Conservation (phyloP, 495 filamentous ascomycete genomes). For the Aspergillus saccharolyticus region DNA sequence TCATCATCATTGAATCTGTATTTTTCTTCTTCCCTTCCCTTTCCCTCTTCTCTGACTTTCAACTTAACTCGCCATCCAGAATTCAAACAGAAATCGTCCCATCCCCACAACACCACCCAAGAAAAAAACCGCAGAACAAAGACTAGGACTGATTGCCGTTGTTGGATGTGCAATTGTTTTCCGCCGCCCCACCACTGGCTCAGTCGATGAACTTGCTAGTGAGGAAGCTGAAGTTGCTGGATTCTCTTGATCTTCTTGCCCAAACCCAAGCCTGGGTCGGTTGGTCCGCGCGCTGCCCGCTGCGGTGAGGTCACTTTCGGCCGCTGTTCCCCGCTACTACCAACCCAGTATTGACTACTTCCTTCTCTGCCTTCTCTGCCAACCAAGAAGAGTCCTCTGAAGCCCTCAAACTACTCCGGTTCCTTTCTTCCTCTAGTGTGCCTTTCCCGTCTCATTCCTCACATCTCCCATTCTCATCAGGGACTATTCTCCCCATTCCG, state of each 20-base stretch:
- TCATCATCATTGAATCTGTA: neutral
- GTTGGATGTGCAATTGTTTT: neutral
- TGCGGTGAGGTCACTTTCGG: constrained; percentile 10
- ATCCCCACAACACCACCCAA: neutral
- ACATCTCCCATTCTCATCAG: no score
- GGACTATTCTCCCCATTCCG: no score
- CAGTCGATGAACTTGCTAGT: constrained; percentile 25
- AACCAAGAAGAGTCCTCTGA: no score
- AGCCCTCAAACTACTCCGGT: no score
- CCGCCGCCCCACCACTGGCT: neutral
- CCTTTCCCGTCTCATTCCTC: no score
- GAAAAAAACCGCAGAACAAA: neutral
- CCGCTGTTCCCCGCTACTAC: constrained; percentile 1
- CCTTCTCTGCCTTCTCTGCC: neutral
- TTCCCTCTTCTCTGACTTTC: neutral
- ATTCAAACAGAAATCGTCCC: neutral
- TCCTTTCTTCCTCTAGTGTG: no score
- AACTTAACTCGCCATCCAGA: neutral
- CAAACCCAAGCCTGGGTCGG: constrained; percentile 14
- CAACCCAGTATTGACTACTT: neutral
- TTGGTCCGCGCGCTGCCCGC: constrained; percentile 18
- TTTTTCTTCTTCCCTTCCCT: neutral
- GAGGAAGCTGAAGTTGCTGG: constrained; percentile 19
- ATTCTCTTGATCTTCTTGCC: constrained; percentile 5
- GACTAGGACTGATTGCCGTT: neutral